Base-by-base conservation (phyloP, 2,329 filamentous ascomycete species). In the Hirsutella minnesotensis region DNA sequence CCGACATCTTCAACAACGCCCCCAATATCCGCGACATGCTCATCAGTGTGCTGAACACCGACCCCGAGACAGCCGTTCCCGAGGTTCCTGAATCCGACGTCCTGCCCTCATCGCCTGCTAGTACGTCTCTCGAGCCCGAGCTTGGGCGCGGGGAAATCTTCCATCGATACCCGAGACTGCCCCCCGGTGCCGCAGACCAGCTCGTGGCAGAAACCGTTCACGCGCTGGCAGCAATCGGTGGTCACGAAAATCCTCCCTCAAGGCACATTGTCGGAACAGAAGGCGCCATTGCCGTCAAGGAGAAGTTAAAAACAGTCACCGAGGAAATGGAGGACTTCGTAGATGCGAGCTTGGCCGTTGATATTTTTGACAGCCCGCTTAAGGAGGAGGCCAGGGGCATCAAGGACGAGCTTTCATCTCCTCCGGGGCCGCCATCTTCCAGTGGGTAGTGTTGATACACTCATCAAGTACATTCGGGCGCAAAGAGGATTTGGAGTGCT, bases 301-400 rank as follows among this genome's bases (percentile, higher is more conserved):
- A 96, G 65, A 96, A 96, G 65, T 68, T 98, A 44, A 95, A 94
- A 67, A 95, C 88, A 2, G 86, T 95, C 3, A 94, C 87, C 49
- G 89, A 96, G 60, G 92, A 96, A 66, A 67, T 96, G 44, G 92
- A 96, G 61, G 92, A 96, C 52, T 96, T 96, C 62, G 83, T 95
- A 22, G 87, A 94, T 53, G 83, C 88, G 21, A 95, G 88, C 55
- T 72, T 83, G 50, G 82, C 86, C 0, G 88, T 92, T 15, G 89
- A 95, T 59, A 84, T 87, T 22, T 76, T 75, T 46, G 73, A 77
- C 35, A 74, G 66, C 51, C 72, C 75, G 55, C 56, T 76, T 30
- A 70, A 69, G 46, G 63, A 61, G 2, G 73, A 77, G 55, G 73
- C 69, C 3, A 66, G 67, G 40, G 64, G 68, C 41, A 64, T 62